A percentile compares a stretch with the other conserved stretches of the same genome.
phyloP scores from a whole-genome alignment of 495 filamentous ascomycete genomes.

The Aspergillus baeticus region DNA sequence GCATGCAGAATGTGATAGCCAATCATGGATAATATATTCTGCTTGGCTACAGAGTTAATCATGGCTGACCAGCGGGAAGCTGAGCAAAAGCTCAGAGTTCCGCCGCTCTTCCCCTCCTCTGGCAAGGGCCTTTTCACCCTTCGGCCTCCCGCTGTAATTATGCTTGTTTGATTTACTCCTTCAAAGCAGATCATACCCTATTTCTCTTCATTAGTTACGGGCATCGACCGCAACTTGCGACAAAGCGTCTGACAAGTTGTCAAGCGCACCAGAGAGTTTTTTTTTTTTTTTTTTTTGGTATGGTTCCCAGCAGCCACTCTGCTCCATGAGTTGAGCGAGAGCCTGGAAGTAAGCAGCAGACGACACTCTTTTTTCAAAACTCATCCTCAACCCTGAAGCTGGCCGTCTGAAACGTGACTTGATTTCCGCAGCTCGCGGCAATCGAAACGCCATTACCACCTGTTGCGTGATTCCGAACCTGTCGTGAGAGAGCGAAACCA shows the following conservation, averaged over 20 bases:
- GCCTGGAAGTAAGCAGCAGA: neutral
- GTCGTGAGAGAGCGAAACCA: neutral
- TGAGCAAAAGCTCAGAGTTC: slow-evolving; percentile 12
- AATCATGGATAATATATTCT: neutral
- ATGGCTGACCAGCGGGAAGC: slow-evolving; percentile 1
- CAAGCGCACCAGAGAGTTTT: neutral
- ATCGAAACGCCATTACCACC: neutral
- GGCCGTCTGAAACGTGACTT: neutral
- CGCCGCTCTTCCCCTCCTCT: slow-evolving; percentile 10
- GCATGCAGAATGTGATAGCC: slow-evolving; percentile 14
- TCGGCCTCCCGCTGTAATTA: slow-evolving; percentile 1
- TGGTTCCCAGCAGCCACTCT: slow-evolving; percentile 4
- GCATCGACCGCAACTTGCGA: neutral
- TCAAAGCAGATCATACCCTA: slow-evolving; percentile 6
- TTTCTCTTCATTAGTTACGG: neutral
- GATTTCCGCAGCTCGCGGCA: neutral
- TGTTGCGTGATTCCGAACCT: neutral
- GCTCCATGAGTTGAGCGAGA: slow-evolving; percentile 6
- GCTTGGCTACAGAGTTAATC: neutral
- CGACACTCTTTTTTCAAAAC: neutral
- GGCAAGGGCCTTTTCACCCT: slow-evolving; percentile 4
- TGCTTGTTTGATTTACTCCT: slow-evolving; percentile 4
- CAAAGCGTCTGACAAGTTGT: neutral
- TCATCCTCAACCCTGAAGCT: neutral
- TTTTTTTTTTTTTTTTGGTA: neutral